Conservation (phyloP, 202 grass and related monocot species). For the Panicum virgatum region DNA sequence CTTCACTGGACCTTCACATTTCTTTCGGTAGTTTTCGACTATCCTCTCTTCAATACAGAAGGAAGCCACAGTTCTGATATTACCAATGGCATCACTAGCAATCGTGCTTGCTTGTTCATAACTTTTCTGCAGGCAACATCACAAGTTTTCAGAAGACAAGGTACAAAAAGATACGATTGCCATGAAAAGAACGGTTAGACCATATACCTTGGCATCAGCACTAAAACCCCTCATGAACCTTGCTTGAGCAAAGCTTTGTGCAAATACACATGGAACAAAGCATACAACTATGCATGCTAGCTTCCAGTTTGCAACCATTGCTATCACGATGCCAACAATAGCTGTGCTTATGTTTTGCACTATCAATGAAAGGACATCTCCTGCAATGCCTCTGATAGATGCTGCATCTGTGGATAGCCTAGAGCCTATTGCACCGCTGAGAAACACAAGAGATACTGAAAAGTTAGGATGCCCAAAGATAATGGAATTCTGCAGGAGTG, state of each 20-base stretch:
- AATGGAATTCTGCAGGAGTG: not conserved
- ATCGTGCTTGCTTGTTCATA: slow-evolving; percentile 89
- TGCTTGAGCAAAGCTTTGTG: slow-evolving; percentile 62
- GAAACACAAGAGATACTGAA: slow-evolving; percentile 4
- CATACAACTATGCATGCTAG: slow-evolving; percentile 61
- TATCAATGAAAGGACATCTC: slow-evolving; percentile 60
- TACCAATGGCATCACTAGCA: slow-evolving; percentile 71
- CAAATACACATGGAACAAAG: slow-evolving; percentile 59
- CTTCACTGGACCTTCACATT: slow-evolving; percentile 60
- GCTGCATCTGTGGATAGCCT: slow-evolving; percentile 70
- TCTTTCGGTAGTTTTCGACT: slow-evolving; percentile 55
- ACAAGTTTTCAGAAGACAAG: not conserved
- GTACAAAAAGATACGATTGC: not conserved
- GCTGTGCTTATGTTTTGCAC: slow-evolving; percentile 60
- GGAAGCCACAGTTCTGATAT: slow-evolving; percentile 72
- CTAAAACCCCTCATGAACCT: slow-evolving; percentile 66
- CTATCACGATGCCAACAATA: slow-evolving; percentile 58
- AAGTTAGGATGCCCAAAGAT: not conserved
- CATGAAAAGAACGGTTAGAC: not conserved
- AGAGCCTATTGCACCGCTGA: slow-evolving; percentile 71
- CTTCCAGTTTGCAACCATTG: slow-evolving; percentile 75
- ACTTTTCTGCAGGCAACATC: slow-evolving; percentile 49
- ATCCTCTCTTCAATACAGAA: slow-evolving; percentile 65
- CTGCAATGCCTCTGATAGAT: slow-evolving; percentile 59
- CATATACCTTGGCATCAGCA: slow-evolving; percentile 71